Evolutionary conservation across 441 rosid species (phyloP).

Genomic region (Jatropha multifida): DNA sequence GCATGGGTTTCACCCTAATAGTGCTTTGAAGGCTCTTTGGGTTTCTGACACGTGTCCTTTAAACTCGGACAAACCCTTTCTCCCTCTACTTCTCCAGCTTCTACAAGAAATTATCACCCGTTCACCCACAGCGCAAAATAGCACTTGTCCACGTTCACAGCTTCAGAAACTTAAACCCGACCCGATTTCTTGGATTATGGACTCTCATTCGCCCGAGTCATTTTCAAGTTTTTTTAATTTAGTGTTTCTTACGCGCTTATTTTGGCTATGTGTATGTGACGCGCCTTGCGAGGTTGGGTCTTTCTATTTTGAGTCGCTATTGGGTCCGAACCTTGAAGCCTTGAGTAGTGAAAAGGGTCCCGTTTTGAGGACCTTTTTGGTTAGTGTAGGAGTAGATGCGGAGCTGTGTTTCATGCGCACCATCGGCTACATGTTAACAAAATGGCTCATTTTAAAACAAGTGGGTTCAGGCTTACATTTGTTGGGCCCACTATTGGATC

Average conservation of each 20-base stretch:
- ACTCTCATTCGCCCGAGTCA: slow-evolving; percentile 72
- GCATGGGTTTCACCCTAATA: slow-evolving; percentile 41
- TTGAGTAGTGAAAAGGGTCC: slow-evolving; percentile 43
- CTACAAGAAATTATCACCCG: slow-evolving; percentile 61
- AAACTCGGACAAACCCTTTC: slow-evolving; percentile 68
- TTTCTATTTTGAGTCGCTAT: slow-evolving; percentile 54
- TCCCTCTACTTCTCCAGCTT: slow-evolving; percentile 72
- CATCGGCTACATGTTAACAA: slow-evolving; percentile 64
- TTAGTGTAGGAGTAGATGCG: slow-evolving; percentile 57
- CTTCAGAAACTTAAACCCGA: slow-evolving; percentile 60
- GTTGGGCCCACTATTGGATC: slow-evolving; percentile 32
- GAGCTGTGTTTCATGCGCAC: slow-evolving; percentile 79
- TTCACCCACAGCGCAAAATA: slow-evolving; percentile 50
- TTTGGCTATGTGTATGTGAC: slow-evolving; percentile 68
- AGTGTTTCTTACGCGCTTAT: slow-evolving; percentile 61
- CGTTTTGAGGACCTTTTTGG: slow-evolving; percentile 57
- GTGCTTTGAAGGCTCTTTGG: slow-evolving; percentile 47
- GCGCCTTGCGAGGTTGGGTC: slow-evolving; percentile 75
- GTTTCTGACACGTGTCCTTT: slow-evolving; percentile 65
- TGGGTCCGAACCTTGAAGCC: slow-evolving; percentile 55
- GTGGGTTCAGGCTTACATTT: slow-evolving; percentile 54
- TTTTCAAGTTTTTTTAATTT: slow-evolving; percentile 69
- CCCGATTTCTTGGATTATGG: slow-evolving; percentile 80
- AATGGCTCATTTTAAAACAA: slow-evolving; percentile 70
- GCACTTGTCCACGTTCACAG: slow-evolving; percentile 60